Base-by-base conservation (phyloP, 2,329 filamentous ascomycete species). In the Cladophialophora psammophila region DNA sequence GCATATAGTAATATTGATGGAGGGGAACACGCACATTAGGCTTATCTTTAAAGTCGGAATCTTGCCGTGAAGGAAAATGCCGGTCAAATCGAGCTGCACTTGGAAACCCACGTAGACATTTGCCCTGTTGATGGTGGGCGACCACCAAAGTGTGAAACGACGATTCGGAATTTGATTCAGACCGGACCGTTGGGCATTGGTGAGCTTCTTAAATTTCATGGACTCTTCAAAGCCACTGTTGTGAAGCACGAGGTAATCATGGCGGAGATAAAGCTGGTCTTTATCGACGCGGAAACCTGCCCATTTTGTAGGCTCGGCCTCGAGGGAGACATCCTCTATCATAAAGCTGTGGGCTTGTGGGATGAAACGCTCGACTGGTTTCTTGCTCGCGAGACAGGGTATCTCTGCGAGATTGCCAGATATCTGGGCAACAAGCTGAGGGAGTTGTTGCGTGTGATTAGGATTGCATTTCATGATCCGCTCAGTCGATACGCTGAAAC, bases 151-250 rank as follows among this genome's bases (percentile, higher is more conserved):
- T 0, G 95, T 98, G 80, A 99, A 99, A 0, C 95, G 93, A 87
- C 95, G 93, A 77, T 99, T 99, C 0, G 95, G 95, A 77, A 99
- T 99, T 76, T 99, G 95, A 77, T 97, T 98, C 35, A 99, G 80
- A 93, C 95, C 95, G 20, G 92, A 96, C 74, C 95, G 87, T 79
- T 99, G 95, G 0, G 95, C 95, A 74, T 99, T 99, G 0, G 95
- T 99, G 67, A 99, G 83, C 79, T 99, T 99, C 82, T 99, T 99
- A 85, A 97, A 99, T 72, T 98, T 97, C 95, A 99, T 98, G 0
- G 79, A 83, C 67, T 81, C 80, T 72, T 60, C 57, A 12, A 60
- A 60, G 15, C 64, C 64, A 34, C 59, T 63, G 74, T 82, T 80
- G 75, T 84, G 79, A 57, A 84, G 75, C 13, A 83, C 79, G 65